Evolutionary conservation across 164 flowering plant genomes (phyloP), one percentile per base, ranked within the genome.

Genomic region (Piper longum): DNA sequence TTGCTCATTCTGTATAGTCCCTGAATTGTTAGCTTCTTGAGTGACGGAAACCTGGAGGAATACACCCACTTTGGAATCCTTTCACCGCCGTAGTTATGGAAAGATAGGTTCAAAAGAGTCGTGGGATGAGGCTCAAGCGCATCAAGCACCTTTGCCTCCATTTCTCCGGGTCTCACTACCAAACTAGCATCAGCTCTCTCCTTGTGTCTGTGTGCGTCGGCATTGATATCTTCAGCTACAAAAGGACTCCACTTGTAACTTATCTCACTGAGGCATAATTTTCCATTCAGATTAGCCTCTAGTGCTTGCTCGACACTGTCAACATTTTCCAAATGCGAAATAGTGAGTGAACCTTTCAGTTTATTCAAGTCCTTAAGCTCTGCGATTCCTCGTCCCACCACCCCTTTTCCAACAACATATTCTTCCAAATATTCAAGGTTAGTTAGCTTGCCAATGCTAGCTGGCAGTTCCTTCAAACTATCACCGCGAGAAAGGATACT

Each of bases 11-110:
- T 17, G 18, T 48, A 52, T 76, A 73, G 14, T 57, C 19, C 0
- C 0, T 2, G 6, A 0, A 79, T 55, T 0, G 3, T 14, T 6
- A 80, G 7, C 1, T 7, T 16, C 4, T 8, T 62, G 16, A 77
- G 9, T 18, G 62, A 48, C 2, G 52, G 26, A 36, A 68, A 77
- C 14, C 67, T 63, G 0, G 63, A n/a, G 60, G 69, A 52, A 43
- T 69, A 74, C 16, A 75, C 2, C 79, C 83, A 80, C 44, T 1
- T 41, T 43, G 83, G 75, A 55, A 77, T 75, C 9, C 8, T 51
- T 3, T 4, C 59, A 3, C 78, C 76, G 5, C 70, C 36, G 54
- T 73, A 80, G 7, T 12, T 4, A 4, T n/a, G 5, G 6, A 80
- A 58, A 2, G 4, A 1, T 4, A 75, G 41, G 0, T 42, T 16